Conservation (phyloP, 495 filamentous ascomycete genomes). For the Neurospora sp. region DNA sequence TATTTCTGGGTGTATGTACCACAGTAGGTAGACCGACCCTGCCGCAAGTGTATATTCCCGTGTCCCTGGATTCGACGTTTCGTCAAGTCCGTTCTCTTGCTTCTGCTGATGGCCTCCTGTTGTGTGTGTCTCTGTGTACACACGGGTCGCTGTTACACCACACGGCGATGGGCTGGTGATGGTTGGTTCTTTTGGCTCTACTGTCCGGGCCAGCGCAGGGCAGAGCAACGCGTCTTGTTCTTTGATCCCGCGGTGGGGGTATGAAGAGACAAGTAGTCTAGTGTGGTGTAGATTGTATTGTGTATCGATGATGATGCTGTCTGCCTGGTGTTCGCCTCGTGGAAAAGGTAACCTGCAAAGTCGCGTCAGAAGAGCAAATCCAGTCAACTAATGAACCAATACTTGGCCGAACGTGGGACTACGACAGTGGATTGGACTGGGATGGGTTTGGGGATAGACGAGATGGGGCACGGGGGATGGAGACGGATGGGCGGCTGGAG, state of each 20-base stretch:
- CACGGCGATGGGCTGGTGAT: constrained; percentile 14
- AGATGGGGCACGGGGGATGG: neutral
- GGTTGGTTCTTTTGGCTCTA: constrained; percentile 18
- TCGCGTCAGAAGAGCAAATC: constrained; percentile 24
- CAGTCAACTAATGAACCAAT: neutral
- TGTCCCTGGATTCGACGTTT: constrained; percentile 17
- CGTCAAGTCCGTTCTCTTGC: neutral
- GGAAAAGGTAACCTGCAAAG: constrained; percentile 23
- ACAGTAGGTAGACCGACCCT: neutral
- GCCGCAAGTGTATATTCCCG: constrained; percentile 5
- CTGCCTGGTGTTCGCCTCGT: constrained; percentile 8
- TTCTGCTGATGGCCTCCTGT: neutral
- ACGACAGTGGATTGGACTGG: neutral
- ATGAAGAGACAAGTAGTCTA: neutral
- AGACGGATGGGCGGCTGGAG: neutral
- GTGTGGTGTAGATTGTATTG: neutral
- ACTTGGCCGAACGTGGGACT: neutral
- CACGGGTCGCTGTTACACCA: constrained; percentile 24
- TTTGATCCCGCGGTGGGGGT: constrained; percentile 7
- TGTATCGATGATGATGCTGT: neutral
- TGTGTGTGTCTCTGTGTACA: constrained; percentile 16
- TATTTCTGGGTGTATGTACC: neutral
- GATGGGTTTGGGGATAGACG: neutral
- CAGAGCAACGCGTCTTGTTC: constrained; percentile 9
- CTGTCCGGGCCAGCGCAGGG: constrained; percentile 11